These are phyloP conservation scores for Coprinopsis marcescibilis DNA, from an alignment of 768 basidiomycete species.

Conservation along the genomic window DNA sequence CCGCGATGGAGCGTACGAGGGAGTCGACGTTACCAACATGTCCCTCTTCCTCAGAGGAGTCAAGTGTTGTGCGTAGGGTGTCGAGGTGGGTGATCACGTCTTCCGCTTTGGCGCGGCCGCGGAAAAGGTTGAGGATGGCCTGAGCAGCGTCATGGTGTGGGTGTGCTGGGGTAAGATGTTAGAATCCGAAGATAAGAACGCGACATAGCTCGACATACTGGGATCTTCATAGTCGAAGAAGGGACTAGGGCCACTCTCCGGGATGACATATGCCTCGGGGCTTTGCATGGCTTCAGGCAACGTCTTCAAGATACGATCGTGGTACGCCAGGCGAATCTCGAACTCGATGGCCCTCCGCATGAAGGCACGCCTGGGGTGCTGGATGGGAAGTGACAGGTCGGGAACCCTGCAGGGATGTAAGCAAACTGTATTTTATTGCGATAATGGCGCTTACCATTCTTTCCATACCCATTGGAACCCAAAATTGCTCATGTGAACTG, in stretches of 20 bases:
- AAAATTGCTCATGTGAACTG: conserved; percentile 96
- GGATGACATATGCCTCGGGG: conserved; percentile 55
- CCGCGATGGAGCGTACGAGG: conserved; percentile 68
- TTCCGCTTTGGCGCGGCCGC: conserved; percentile 73
- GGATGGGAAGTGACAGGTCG: conserved; percentile 64
- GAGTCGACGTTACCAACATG: conserved; percentile 58
- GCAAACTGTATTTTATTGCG: no score
- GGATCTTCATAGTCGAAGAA: conserved; percentile 81
- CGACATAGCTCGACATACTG: conserved; percentile 42
- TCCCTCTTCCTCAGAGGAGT: conserved; percentile 52
- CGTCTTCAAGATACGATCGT: conserved; percentile 86
- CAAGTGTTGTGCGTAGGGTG: conserved; percentile 57
- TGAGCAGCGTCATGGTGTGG: conserved; percentile 78
- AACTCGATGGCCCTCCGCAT: conserved; percentile 83
- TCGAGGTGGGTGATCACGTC: conserved; percentile 77
- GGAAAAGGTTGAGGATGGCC: conserved; percentile 71
- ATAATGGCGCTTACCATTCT: conserved; percentile 68
- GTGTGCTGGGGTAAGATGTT: conserved; percentile 41
- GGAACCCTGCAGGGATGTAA: conserved; percentile 59
- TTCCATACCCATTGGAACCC: conserved; percentile 99
- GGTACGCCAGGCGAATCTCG: conserved; percentile 88
- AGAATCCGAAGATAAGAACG: not conserved
- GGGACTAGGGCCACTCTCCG: conserved; percentile 69
- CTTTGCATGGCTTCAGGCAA: conserved; percentile 78
- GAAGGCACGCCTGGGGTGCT: conserved; percentile 86